Conservation (phyloP, 768 basidiomycete species). For the Psilocybe subaeruginosa region DNA sequence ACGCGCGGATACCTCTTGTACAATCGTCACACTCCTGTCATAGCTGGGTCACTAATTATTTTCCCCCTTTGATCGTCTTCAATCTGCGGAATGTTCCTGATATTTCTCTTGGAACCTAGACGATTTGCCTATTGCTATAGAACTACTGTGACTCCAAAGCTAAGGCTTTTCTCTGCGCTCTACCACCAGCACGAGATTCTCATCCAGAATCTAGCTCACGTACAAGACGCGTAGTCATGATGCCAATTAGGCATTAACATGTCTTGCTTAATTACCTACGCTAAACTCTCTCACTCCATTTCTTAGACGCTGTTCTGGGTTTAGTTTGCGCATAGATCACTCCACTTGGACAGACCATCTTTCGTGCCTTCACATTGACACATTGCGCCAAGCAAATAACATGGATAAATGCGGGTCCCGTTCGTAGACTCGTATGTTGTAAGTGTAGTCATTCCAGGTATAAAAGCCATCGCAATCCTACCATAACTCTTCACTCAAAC, state of each 20-base stretch:
- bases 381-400: neutral
- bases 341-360: conserved; percentile 1
- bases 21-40: neutral
- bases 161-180: too few relatives aligned
- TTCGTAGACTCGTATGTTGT: neutral
- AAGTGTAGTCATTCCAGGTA: conserved; percentile 2
- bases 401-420: neutral
- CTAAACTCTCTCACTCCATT: too few relatives aligned
- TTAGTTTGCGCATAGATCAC: neutral
- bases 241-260: too few relatives aligned
- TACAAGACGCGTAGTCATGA: too few relatives aligned
- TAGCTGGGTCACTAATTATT: neutral
- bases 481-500: conserved; percentile 5
- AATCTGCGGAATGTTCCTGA: too few relatives aligned
- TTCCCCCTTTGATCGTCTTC: too few relatives aligned
- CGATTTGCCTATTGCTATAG: too few relatives aligned
- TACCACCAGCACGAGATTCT: too few relatives aligned
- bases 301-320: neutral
- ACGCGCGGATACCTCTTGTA: neutral
- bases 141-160: too few relatives aligned
- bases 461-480: neutral
- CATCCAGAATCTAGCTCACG: too few relatives aligned
- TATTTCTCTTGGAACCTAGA: too few relatives aligned
- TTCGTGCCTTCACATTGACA: neutral
- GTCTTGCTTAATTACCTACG: too few relatives aligned